Base-by-base conservation (phyloP, 768 basidiomycete species). In the Russula sp. region DNA sequence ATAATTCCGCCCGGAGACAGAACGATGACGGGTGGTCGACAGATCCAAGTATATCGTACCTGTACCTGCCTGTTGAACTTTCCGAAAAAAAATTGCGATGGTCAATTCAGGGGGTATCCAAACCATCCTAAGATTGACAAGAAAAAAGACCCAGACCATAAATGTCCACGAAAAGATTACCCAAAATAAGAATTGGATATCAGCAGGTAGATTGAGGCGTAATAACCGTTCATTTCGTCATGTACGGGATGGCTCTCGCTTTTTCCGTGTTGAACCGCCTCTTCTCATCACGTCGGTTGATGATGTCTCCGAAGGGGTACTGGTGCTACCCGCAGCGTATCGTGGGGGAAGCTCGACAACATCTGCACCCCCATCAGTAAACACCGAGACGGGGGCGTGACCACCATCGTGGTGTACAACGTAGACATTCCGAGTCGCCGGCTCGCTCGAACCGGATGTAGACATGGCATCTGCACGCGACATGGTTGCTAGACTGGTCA, bases 331-430 rank as follows among this genome's bases (percentile, higher is more conserved):
- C 1, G 60, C 72, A 52, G 58, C 51, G 44, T 85, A 86, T 40
- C 78, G 74, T 8, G 84, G 84, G 8, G 84, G 85, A 13, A 87
- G 75, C 73, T 87, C 85, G 13, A 84, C 81, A 7, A 86, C 81
- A 63, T 83, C 76, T 8, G 83, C 79, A 20, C 83, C 84, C 52
- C 80, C 78, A 58, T 78, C 75, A 58, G 83, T 80, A 67, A 80
- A 84, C 22, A 84, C 82, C 3, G 84, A 83, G 44, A 87, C 81
- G 0, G 85, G 85, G 16, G 83, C 73, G 14, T 78, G 71, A 11
- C 84, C 81, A 20, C 77, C 79, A 68, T 86, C 84, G 67, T 85
- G 84, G 67, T 85, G 85, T 34, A 87, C 79, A 48, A 85, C 82
- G 66, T 85, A 85, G 14, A 84, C 79, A 22, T 71, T 74, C 76